Base-by-base conservation (phyloP, 2,329 filamentous ascomycete species). In the Phyllosticta capitalensis region DNA sequence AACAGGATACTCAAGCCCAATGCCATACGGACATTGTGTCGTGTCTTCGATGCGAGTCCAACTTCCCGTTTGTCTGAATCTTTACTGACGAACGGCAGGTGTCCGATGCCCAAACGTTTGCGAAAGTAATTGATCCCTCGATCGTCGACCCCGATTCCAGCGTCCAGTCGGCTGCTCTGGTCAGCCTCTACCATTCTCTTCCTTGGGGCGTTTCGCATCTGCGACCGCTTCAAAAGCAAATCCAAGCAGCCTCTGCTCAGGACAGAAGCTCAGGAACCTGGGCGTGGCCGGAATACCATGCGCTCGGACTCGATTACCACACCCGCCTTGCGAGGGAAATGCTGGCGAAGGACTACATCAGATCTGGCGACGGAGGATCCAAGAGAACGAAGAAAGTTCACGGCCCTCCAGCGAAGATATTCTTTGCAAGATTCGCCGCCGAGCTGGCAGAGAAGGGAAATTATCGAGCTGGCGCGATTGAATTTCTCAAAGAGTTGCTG, bases 81-180 rank as follows among this genome's bases (percentile, higher is more conserved):
- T 48, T 19, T 22, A 24, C 65, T 65, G 52, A 65, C 64, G 52
- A 63, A 56, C 33, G 56, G 55, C 72, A 95, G 87, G 90, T 89
- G 64, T 92, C 90, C 12, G 97, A 92, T 53, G 94, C 97, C 55
- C 92, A 96, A 79, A 92, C 91, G 63, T 97, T 99, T 72, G 94
- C 99, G 76, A 89, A 94, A 75, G 88, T 96, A 61, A 95, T 99
- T 83, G 99, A 99, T 81, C 97, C 94, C 20, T 94, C 92, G 60
- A 97, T 99, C 72, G 94, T 99, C 73, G 94, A 99, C 81, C 96
- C 96, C 81, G 96, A 92, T 69, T 92, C 94, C 38, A 96, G 92
- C 1, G 94, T 99, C 30, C 94, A 92, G 61, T 97, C 94, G 20
- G 94, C 94, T 56, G 94, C 94, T 51, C 84, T 99, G 62, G 89